phyloP scores from a whole-genome alignment of 2,329 filamentous ascomycete genomes.

The Neofusicoccum kwambonambiense region DNA sequence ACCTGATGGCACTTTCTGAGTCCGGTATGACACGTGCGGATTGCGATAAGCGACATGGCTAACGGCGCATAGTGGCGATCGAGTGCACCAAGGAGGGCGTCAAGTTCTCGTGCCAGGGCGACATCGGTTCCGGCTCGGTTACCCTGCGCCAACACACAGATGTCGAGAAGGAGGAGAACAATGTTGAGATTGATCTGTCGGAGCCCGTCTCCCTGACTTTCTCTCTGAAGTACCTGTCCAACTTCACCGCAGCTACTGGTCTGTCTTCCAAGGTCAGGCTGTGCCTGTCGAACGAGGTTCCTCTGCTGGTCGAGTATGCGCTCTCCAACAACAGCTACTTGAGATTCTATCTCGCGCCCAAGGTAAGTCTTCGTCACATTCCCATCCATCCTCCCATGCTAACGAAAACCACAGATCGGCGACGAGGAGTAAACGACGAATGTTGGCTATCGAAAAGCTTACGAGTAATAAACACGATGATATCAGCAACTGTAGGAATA shows the following conservation, averaged over 20 bases:
- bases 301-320: slow-evolving; percentile 89
- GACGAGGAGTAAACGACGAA: slow-evolving; percentile 56
- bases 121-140: slow-evolving; percentile 94
- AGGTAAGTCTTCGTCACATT: slow-evolving; percentile 59
- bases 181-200: slow-evolving; percentile 84
- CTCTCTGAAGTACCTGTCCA: slow-evolving; percentile 98
- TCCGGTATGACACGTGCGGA: slow-evolving; percentile 64
- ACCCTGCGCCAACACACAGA: slow-evolving; percentile 86
- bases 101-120: slow-evolving; percentile 89
- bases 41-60: slow-evolving; percentile 21
- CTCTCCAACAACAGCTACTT: slow-evolving; percentile 81
- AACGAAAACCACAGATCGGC: slow-evolving; percentile 60
- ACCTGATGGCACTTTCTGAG: slow-evolving; percentile 88
- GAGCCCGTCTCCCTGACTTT: slow-evolving; percentile 95
- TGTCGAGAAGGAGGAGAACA: slow-evolving; percentile 82
- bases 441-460: neutral
- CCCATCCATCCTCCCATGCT: slow-evolving; percentile 29
- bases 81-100: slow-evolving; percentile 96
- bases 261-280: slow-evolving; percentile 83
- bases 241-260: slow-evolving; percentile 97
- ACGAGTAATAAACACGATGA: slow-evolving; percentile 16
- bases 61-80: slow-evolving; percentile 70
- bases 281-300: slow-evolving; percentile 93
- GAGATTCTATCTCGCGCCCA: slow-evolving; percentile 96
- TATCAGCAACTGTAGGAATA: slow-evolving; percentile 19